Percentiles rank a stretch among this genome's conserved stretches.
phyloP scores from a whole-genome alignment of 768 basidiomycete species.

The Lentinula boryana region DNA sequence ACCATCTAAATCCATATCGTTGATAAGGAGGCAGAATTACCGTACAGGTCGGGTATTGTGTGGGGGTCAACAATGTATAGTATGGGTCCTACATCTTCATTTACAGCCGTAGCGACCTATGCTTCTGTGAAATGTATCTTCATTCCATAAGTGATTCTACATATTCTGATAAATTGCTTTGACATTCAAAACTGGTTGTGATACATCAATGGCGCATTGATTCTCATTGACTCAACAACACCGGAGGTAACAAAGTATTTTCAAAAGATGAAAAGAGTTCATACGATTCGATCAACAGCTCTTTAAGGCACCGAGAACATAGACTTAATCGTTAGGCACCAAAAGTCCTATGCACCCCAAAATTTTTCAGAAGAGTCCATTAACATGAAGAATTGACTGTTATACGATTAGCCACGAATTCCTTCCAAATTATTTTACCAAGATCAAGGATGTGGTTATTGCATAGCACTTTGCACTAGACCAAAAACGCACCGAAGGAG shows the following conservation, averaged over 20 bases:
- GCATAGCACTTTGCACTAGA: background rate
- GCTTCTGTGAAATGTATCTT: too few species aligned
- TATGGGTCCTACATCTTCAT: background rate
- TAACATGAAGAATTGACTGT: background rate
- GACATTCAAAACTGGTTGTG: too few species aligned
- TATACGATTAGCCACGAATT: background rate
- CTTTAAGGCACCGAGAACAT: too few species aligned
- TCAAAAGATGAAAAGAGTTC: background rate
- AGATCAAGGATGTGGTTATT: background rate
- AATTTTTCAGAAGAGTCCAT: background rate
- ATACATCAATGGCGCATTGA: too few species aligned
- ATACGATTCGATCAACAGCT: background rate
- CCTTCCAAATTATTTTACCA: background rate
- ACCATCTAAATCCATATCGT: background rate
- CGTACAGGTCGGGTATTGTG: background rate
- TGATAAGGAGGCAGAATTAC: background rate
- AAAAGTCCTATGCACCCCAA: background rate
- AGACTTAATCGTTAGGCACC: background rate
- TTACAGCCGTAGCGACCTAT: background rate
- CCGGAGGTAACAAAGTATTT: too few species aligned
- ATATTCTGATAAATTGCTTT: too few species aligned
- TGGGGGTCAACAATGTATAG: background rate
- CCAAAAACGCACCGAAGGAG: background rate
- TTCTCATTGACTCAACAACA: too few species aligned
- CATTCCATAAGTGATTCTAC: too few species aligned